Base-by-base conservation (phyloP, 1,139 yeast genomes). In the Suhomyces kunorum region DNA sequence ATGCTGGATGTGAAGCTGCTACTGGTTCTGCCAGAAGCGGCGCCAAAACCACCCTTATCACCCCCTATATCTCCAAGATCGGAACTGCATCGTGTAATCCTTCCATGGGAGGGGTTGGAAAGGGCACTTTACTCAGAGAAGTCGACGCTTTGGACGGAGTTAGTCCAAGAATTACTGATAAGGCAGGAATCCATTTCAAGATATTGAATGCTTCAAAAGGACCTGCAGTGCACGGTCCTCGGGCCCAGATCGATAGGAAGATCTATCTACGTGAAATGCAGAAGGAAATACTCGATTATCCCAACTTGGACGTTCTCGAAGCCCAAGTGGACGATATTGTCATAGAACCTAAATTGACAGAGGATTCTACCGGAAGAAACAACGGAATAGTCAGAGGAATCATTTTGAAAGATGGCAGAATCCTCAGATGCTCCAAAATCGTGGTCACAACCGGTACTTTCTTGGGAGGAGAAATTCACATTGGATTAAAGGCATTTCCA, bases 51-150 rank as follows among this genome's bases (percentile, higher is more conserved):
- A 66, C 85, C 1, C 69, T 94, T 22, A 72, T 94, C 2, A 92
- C 98, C 0, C 98, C 96, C 1, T 72, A 71, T 37, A 59, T 80
- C 22, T 59, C 72, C 25, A 87, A 88, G 55, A 81, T 94, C 8
- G 99, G 99, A 0, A 86, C 95, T 0, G 94, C 98, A 22, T 88
- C 96, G 1, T 94, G 99, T 59, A 94, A 94, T 58, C 99, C 99
- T 4, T 89, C 89, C 34, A 87, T 89, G 84, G 99, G 98, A 28
- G 99, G 99, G 39, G 94, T 94, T 37, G 99, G 98, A 1, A 94
- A 94, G 56, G 99, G 98, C 14, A 92, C 96, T 1, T 67, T 94
- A 36, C 65, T 94, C 27, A 76, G 89, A 50, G 99, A 94, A 61
- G 88, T 94, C 6, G 99, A 94, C 66, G 98, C 99, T 0, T 67